phyloP scores from a whole-genome alignment of 2,329 filamentous ascomycete genomes.

The Penicillium thymicola region DNA sequence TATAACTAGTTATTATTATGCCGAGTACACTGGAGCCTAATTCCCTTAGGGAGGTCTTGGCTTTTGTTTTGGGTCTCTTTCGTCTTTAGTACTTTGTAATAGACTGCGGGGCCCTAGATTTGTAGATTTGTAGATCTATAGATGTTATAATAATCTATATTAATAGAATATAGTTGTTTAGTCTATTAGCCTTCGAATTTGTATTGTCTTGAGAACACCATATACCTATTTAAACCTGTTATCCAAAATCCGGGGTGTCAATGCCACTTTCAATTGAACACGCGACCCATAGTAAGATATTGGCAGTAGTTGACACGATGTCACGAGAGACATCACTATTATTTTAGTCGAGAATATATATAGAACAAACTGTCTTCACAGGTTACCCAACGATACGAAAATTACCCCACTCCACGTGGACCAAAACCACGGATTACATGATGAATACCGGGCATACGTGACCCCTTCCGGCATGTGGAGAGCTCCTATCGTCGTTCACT shows the following conservation, averaged over 20 bases:
- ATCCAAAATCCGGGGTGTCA: neutral
- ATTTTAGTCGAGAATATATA: neutral
- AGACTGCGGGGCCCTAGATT: neutral
- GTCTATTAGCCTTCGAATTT: neutral
- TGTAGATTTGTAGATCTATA: neutral
- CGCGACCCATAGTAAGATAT: neutral
- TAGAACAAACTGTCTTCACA: neutral
- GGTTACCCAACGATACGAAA: neutral
- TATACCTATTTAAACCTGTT: neutral
- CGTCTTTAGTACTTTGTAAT: neutral
- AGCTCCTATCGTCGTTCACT: constrained; percentile 4
- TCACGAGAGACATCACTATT: neutral
- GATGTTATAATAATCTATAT: neutral
- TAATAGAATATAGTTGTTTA: neutral
- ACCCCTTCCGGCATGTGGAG: constrained; percentile 9
- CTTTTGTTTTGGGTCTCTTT: neutral
- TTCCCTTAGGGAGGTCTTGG: constrained; percentile 3
- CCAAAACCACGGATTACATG: neutral
- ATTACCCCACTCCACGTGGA: constrained; percentile 1
- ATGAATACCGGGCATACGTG: constrained; percentile 7
- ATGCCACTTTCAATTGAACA: neutral
- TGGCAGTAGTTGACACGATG: neutral
- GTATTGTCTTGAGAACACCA: neutral
- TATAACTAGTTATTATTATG: neutral
- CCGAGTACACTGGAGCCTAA: neutral